Conservation (phyloP, 306 rosid genomes). For the Hippophae gyantsensis region DNA sequence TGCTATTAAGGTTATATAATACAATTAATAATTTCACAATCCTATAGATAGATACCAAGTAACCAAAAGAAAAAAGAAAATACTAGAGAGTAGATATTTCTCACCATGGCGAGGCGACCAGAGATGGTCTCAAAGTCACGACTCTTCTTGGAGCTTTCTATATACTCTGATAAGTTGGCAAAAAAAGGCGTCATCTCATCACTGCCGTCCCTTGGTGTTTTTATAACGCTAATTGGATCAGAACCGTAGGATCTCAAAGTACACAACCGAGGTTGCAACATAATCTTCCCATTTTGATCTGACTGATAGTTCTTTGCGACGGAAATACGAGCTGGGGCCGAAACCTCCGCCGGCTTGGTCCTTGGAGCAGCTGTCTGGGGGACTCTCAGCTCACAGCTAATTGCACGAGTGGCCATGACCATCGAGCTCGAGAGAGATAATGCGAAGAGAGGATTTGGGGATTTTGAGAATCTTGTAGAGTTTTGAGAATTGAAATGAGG, state of each 20-base stretch:
- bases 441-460: slow-evolving; percentile 1
- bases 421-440: slow-evolving; percentile 4
- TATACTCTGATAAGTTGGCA: slow-evolving; percentile 60
- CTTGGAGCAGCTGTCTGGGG: slow-evolving; percentile 12
- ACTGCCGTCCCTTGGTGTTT: slow-evolving; percentile 25
- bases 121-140: slow-evolving; percentile 86
- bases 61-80: not conserved
- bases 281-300: slow-evolving; percentile 40
- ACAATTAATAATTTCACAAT: too few relatives aligned
- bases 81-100: not conserved
- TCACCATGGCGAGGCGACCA: slow-evolving; percentile 95
- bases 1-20: too few relatives aligned
- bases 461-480: slow-evolving; percentile 1
- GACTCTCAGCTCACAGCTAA: slow-evolving; percentile 33
- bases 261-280: slow-evolving; percentile 77
- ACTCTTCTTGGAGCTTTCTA: slow-evolving; percentile 77
- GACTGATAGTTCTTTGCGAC: slow-evolving; percentile 29
- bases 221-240: slow-evolving; percentile 38
- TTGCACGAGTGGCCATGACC: slow-evolving; percentile 36
- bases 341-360: slow-evolving; percentile 19
- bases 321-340: slow-evolving; percentile 24
- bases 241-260: slow-evolving; percentile 77
- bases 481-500: not conserved
- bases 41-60: too few relatives aligned
- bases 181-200: slow-evolving; percentile 56